These are phyloP conservation scores for Quercus aquifolioides DNA, from an alignment of 306 rosid genomes.

Conservation along the genomic window DNA sequence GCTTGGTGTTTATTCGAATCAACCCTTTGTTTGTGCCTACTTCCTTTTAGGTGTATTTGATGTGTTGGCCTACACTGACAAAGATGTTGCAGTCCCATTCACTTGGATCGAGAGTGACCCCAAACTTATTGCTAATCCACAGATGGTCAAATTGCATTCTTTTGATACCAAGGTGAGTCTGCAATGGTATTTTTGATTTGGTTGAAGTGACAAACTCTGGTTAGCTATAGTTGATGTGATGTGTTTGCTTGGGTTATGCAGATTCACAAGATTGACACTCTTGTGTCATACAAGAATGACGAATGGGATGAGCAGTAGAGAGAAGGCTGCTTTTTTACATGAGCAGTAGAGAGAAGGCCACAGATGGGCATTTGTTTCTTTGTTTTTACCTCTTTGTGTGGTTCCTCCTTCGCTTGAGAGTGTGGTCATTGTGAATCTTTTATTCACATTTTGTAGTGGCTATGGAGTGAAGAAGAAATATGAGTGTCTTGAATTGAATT, in stretches of 20 bases:
- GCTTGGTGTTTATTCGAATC: neutral
- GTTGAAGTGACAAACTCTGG: neutral
- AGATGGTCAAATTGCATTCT: slow-evolving; percentile 97
- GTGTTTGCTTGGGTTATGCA: slow-evolving; percentile 33
- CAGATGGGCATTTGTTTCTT: neutral
- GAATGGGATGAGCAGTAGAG: slow-evolving; percentile 75
- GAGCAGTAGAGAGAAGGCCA: slow-evolving; percentile 37
- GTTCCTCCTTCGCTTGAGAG: slow-evolving; percentile 19
- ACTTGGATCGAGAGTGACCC: slow-evolving; percentile 99
- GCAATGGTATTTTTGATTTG: neutral
- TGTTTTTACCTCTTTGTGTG: neutral
- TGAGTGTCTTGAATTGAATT: too few species aligned
- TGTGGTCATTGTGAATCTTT: slow-evolving; percentile 47
- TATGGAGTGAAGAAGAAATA: neutral
- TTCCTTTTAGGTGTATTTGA: slow-evolving; percentile 77
- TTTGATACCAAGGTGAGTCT: slow-evolving; percentile 90
- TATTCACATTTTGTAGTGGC: slow-evolving; percentile 52
- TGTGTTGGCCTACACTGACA: slow-evolving; percentile 96
- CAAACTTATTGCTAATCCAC: slow-evolving; percentile 90
- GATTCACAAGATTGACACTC: slow-evolving; percentile 94
- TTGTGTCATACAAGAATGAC: slow-evolving; percentile 94
- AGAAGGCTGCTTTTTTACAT: slow-evolving; percentile 9
- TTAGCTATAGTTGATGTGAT: neutral
- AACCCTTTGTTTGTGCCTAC: slow-evolving; percentile 5
- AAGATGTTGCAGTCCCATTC: slow-evolving; percentile 88